Evolutionary conservation across 768 basidiomycete species (phyloP).

Genomic region (Lactarius indigo): DNA sequence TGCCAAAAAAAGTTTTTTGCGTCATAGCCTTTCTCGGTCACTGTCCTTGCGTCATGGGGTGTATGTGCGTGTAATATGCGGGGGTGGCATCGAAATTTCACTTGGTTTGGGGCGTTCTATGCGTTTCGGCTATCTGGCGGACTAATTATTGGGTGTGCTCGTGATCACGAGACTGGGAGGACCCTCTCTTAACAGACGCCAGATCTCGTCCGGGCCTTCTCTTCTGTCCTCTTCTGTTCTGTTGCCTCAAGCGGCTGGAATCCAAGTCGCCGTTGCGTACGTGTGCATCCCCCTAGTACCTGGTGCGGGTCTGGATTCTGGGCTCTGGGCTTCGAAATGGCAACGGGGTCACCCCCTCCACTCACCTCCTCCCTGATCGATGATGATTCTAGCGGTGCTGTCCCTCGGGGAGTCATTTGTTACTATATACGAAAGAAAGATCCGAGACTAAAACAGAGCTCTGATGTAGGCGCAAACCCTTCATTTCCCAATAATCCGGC

Average conservation of each 20-base stretch:
- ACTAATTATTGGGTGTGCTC: not conserved
- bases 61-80: not conserved
- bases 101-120: not conserved
- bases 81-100: not conserved
- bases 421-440: not conserved
- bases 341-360: conserved; percentile 2
- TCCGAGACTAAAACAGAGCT: not conserved
- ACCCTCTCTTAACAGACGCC: not conserved
- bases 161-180: not conserved
- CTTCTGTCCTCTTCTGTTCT: not conserved
- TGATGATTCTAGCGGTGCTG: not conserved
- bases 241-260: not conserved
- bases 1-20: not conserved
- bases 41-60: not conserved
- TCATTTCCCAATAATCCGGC: conserved; percentile 11
- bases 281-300: not conserved
- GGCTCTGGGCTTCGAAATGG: conserved; percentile 10
- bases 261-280: not conserved
- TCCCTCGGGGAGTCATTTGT: not conserved
- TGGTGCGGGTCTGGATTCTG: conserved; percentile 6
- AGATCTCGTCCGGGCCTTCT: not conserved
- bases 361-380: not conserved
- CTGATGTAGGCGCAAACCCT: not conserved
- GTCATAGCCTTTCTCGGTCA: not conserved
- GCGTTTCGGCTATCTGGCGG: not conserved